Conservation (phyloP, 2,329 filamentous ascomycete genomes). For the Pyrenochaeta sp. region DNA sequence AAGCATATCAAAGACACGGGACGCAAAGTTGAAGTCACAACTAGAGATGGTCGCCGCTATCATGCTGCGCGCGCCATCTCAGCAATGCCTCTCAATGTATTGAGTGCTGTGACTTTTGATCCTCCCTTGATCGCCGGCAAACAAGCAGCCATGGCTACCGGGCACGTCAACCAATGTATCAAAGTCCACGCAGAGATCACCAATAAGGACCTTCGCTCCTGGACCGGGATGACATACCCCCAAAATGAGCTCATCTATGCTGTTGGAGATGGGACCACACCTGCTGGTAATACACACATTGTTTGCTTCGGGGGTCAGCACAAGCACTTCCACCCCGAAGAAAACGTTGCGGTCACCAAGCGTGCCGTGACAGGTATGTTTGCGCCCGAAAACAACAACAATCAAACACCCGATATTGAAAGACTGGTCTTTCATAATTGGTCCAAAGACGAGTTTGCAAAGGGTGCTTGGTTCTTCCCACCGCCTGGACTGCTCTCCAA, state of each 20-base stretch:
- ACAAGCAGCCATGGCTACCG: slow-evolving; percentile 46
- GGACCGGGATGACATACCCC: slow-evolving; percentile 56
- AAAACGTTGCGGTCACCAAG: slow-evolving; percentile 48
- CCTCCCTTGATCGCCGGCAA: slow-evolving; percentile 52
- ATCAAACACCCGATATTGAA: slow-evolving; percentile 11
- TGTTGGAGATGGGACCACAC: slow-evolving; percentile 54
- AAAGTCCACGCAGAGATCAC: slow-evolving; percentile 59
- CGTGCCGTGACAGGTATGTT: slow-evolving; percentile 44
- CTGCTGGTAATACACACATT: slow-evolving; percentile 57
- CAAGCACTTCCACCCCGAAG: slow-evolving; percentile 57
- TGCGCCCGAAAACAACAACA: slow-evolving; percentile 15
- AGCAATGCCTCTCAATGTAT: slow-evolving; percentile 57
- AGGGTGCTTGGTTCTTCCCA: slow-evolving; percentile 50
- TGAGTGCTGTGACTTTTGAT: slow-evolving; percentile 52
- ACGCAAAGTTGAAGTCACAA: slow-evolving; percentile 44
- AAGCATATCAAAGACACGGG: slow-evolving; percentile 41
- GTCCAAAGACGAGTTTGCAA: slow-evolving; percentile 58
- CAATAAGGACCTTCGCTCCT: slow-evolving; percentile 54
- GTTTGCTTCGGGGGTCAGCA: slow-evolving; percentile 56
- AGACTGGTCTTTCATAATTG: slow-evolving; percentile 59
- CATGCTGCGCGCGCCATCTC: slow-evolving; percentile 48
- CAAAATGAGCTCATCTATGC: slow-evolving; percentile 54
- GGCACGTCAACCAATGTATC: slow-evolving; percentile 57
- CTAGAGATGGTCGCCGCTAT: slow-evolving; percentile 41
- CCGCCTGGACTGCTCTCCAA: slow-evolving; percentile 49